Evolutionary conservation across 1,284 basidiomycete species (phyloP), one percentile per base, ranked within the genome.

Genomic region (Pholiota adiposa): DNA sequence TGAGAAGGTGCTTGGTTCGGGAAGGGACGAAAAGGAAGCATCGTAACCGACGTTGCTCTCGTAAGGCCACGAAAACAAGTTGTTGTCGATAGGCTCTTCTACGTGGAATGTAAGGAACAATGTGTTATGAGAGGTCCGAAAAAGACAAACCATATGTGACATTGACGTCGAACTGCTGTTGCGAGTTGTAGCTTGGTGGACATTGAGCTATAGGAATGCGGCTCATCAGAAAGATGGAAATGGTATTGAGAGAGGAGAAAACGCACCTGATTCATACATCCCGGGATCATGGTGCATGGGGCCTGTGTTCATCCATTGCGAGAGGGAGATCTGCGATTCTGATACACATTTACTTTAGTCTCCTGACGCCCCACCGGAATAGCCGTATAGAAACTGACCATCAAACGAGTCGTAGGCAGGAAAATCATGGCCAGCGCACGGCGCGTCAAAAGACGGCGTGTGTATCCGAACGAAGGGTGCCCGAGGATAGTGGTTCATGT

Each of bases 11-110:
- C 50, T 63, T 8, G 63, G 51, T 25, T 68, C 63, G 19, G 67
- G 62, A 11, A 66, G 31, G 12, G 67, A 63, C 1, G 65, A 55
- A 27, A 64, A 69, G 11, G 68, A 62, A 0, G 67, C 60, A 46
- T 67, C 66, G 44, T 63, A 67, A 16, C 62, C 59, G 36, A 44
- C 41, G 38, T 49, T n/a, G n/a, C n/a, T 56, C 6, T 72, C 69
- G 56, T 73, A 72, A 21, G 67, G 63, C 69, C 69, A 70, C 3
- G 63, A 54, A 40, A 63, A 63, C 29, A 67, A 50, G 50, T 60
- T 63, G 59, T 60, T 62, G 38, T 71, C 68, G 27, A 69, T 54
- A 7, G 65, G 59, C 21, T 70, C 67, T 31, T 70, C 66, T 65
- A 46, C 36, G 40, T 43, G 52, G 43, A 18, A 51, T 50, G 55